These are phyloP conservation scores for Acorus calamus DNA, from an alignment of 106 monocot genomes.

Conservation along the genomic window DNA sequence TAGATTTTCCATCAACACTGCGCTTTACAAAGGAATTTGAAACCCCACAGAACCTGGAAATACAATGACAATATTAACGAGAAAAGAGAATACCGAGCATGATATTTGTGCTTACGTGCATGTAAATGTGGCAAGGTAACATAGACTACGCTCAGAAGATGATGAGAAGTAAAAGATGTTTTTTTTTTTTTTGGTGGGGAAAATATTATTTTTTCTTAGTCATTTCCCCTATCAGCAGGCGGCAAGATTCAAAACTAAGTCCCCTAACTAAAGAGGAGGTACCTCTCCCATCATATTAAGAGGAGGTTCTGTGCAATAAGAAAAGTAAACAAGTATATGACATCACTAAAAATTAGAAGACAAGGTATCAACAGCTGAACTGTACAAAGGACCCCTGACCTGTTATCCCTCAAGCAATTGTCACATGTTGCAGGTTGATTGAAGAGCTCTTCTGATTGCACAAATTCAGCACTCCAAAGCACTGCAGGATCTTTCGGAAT, in stretches of 20 bases:
- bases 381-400: constrained; percentile 21
- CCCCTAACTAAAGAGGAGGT: too few species aligned
- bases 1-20: constrained; percentile 29
- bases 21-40: constrained; percentile 75
- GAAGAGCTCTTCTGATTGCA: constrained; percentile 87
- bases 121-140: too few species aligned
- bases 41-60: constrained; percentile 73
- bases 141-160: too few species aligned
- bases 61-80: constrained; percentile 3
- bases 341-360: not conserved
- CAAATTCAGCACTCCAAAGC: constrained; percentile 90
- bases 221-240: too few species aligned
- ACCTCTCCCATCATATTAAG: too few species aligned
- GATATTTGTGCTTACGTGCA: too few species aligned
- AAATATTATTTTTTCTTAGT: too few species aligned
- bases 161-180: too few species aligned
- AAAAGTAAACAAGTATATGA: not conserved
- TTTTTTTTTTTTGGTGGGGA: too few species aligned
- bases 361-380: too few species aligned
- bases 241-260: too few species aligned
- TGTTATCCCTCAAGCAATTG: constrained; percentile 91
- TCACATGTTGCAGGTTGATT: constrained; percentile 44
- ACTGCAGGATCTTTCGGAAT: constrained; percentile 79
- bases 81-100: not conserved
- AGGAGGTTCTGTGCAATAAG: too few species aligned